A percentile compares a stretch with the other conserved stretches of the same genome.
phyloP scores from a whole-genome alignment of 139 green algal genomes.

The Volvox africanus region DNA sequence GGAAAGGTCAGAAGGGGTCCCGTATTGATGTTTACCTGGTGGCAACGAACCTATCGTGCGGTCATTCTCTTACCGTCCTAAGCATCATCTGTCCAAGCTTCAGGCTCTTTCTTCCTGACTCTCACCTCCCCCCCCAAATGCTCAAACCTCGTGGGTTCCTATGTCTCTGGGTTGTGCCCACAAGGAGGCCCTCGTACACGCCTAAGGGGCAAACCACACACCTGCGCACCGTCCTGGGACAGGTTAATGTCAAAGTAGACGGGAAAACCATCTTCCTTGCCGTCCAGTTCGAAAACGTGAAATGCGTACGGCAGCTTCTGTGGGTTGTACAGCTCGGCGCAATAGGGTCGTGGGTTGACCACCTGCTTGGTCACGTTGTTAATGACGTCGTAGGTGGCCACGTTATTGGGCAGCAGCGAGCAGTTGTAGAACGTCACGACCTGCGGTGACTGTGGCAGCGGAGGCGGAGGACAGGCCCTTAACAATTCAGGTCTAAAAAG shows the following conservation, averaged over 20 bases:
- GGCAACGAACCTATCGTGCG: too few species aligned
- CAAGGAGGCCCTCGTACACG: background rate
- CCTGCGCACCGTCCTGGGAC: constrained; percentile 44
- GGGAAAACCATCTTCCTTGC: constrained; percentile 74
- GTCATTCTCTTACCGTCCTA: background rate
- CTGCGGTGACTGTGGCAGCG: background rate
- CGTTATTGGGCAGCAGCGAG: constrained; percentile 30
- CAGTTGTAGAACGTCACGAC: constrained; percentile 83
- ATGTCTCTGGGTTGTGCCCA: too few species aligned
- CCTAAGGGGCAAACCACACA: background rate
- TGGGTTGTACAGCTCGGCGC: constrained; percentile 83
- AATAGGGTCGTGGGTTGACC: constrained; percentile 76
- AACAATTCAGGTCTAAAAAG: too few species aligned
- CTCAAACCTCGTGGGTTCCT: too few species aligned
- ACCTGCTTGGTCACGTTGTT: constrained; percentile 45
- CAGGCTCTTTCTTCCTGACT: too few species aligned
- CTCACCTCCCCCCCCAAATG: too few species aligned
- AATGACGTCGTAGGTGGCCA: constrained; percentile 66
- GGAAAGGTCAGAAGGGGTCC: too few species aligned
- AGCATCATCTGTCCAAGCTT: background rate
- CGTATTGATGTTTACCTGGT: too few species aligned
- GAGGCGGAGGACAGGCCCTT: too few species aligned
- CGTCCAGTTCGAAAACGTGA: constrained; percentile 65
- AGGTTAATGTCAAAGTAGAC: constrained; percentile 89
- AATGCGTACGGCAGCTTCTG: constrained; percentile 81